phyloP scores from a whole-genome alignment of 23 red algal species.

The Gracilaria caudata region DNA sequence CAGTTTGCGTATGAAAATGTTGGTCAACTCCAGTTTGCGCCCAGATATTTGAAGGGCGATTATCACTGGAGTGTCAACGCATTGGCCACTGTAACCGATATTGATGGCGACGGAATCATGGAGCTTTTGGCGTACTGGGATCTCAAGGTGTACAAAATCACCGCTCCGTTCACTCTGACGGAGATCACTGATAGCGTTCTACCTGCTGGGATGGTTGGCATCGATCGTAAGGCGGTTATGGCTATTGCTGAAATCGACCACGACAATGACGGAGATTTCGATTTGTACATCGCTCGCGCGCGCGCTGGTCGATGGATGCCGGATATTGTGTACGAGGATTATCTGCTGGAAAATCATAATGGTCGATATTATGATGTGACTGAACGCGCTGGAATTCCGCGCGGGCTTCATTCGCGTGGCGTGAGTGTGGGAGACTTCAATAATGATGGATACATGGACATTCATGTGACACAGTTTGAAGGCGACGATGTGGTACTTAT shows the following conservation, averaged over 20 bases:
- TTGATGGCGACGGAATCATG: conserved; percentile 40
- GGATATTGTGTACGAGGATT: conserved; percentile 41
- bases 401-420: conserved; percentile 16
- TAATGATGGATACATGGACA: conserved; percentile 67
- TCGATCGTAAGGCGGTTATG: conserved; percentile 7
- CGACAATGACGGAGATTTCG: conserved; percentile 76
- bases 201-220: background rate
- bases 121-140: conserved; percentile 39
- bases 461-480: conserved; percentile 53
- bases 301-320: conserved; percentile 18
- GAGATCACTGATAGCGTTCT: conserved; percentile 38
- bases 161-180: conserved; percentile 39
- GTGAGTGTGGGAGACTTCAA: conserved; percentile 81
- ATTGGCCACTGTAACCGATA: conserved; percentile 46
- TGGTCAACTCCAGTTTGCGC: conserved; percentile 2
- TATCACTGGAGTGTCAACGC: conserved; percentile 24
- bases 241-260: conserved; percentile 76
- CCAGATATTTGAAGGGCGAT: background rate
- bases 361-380: conserved; percentile 64
- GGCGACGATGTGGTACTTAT: conserved; percentile 41
- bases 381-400: conserved; percentile 39
- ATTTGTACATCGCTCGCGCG: conserved; percentile 59
- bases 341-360: conserved; percentile 47
- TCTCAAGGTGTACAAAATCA: conserved; percentile 43
- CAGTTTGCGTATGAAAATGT: conserved; percentile 55